These are phyloP conservation scores for Diaporthe sp. DNA, from an alignment of 2,329 filamentous ascomycete species.

Conservation along the genomic window DNA sequence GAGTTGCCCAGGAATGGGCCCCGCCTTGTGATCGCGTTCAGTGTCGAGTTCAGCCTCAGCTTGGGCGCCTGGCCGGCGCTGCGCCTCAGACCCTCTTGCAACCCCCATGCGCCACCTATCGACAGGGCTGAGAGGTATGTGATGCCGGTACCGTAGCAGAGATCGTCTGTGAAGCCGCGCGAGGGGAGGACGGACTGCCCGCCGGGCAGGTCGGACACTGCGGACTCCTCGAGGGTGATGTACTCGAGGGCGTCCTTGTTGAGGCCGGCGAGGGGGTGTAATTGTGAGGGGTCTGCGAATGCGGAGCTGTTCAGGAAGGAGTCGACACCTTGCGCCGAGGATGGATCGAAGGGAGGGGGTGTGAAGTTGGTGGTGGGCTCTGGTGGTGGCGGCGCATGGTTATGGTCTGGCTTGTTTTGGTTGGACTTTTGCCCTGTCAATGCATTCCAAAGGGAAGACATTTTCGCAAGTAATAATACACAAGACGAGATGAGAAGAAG, in stretches of 20 bases:
- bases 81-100: conserved; percentile 89
- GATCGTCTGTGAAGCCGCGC: conserved; percentile 96
- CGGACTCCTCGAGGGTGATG: conserved; percentile 91
- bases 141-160: conserved; percentile 96
- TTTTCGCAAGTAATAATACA: conserved; percentile 49
- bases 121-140: conserved; percentile 92
- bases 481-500: conserved; percentile 31
- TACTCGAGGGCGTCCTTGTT: conserved; percentile 96
- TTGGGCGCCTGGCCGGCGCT: conserved; percentile 86
- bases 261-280: conserved; percentile 94
- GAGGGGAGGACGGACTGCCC: conserved; percentile 91
- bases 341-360: conserved; percentile 76
- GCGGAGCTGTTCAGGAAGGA: conserved; percentile 84
- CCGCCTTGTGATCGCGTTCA: conserved; percentile 93
- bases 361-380: conserved; percentile 66
- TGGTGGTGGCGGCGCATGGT: conserved; percentile 59
- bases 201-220: conserved; percentile 87
- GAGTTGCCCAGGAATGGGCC: conserved; percentile 97
- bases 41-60: conserved; percentile 91
- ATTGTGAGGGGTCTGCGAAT: conserved; percentile 86
- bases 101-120: conserved; percentile 90
- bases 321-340: conserved; percentile 83
- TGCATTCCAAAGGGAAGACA: conserved; percentile 73
- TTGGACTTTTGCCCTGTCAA: conserved; percentile 71
- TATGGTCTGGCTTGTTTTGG: conserved; percentile 55